Evolutionary conservation across 2,329 filamentous ascomycete genomes (phyloP), one percentile per base, ranked within the genome.

Genomic region (Trichoderma lentiforme): DNA sequence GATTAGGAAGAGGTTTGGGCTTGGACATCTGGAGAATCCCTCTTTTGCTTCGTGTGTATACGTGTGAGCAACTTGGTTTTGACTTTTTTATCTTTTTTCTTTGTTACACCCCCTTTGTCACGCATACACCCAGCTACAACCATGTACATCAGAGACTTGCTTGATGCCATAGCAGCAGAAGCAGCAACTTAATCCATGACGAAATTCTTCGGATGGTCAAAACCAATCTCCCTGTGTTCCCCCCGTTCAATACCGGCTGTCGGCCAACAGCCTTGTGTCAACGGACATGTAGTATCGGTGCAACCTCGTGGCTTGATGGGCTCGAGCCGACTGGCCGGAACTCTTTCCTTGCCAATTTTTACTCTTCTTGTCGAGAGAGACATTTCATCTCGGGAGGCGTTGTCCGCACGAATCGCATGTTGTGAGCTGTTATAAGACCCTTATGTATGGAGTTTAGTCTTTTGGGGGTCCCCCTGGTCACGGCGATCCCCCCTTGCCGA

Each of bases 111-210:
- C n/a, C 53, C 34, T 67, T 71, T 71, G 64, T 71, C 34, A 69
- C 66, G 56, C 56, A 56, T 78, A 51, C 62, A 51, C 62, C 36
- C 61, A 47, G 15, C 28, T 74, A 77, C 15, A 43, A 43, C 78
- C 71, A 66, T 79, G 78, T 79, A 79, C 76, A 79, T 78, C 78
- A 79, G 74, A 77, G 66, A 62, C 28, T 60, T 70, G 56, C 70
- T 34, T n/a, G 51, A 62, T 71, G 56, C 70, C 28, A 69, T 62
- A 34, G 57, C 56, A 61, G 66, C 39, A 67, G 11, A 60, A 70
- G 56, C 57, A 36, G 39, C 66, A 53, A 28, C 39, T 62, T 70
- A 70, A 70, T 70, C 66, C 66, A 70, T 53, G 66, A 70, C 66
- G 43, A 60, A 69, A 62, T 53, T 15, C 66, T 62, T 70, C 21